Evolutionary conservation across 805 yeast species (phyloP).

Genomic region (Suhomyces emberorum): DNA sequence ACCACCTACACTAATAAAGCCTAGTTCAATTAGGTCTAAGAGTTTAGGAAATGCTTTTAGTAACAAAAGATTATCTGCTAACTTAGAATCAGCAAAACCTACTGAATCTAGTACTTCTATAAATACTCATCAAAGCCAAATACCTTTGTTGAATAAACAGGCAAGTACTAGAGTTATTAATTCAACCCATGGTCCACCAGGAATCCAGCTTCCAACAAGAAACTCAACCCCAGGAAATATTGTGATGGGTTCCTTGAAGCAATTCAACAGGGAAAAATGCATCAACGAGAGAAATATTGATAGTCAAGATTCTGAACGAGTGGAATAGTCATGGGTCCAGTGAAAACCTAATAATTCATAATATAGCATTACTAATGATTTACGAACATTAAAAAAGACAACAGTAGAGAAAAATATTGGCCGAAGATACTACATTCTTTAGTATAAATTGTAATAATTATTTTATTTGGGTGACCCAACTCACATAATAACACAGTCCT

Average conservation of each 20-base stretch:
- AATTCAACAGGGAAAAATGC: slow-evolving; percentile 7
- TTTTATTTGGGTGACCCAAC: no score
- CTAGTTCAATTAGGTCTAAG: not conserved
- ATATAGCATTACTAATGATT: no score
- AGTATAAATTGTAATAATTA: no score
- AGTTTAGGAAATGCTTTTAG: slow-evolving; percentile 13
- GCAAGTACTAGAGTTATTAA: slow-evolving; percentile 24
- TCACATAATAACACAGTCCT: slow-evolving; percentile 47
- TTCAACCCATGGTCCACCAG: not conserved
- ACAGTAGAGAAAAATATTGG: no score
- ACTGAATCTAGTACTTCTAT: not conserved
- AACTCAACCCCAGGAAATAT: slow-evolving; percentile 11
- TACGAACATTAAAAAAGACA: no score
- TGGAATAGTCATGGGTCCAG: no score
- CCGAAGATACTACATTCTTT: no score
- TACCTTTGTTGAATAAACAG: slow-evolving; percentile 33
- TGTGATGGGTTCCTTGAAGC: slow-evolving; percentile 12
- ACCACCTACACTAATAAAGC: not conserved
- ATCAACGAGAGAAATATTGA: slow-evolving; percentile 16
- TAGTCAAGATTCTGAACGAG: slow-evolving; percentile 24
- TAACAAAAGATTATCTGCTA: slow-evolving; percentile 16
- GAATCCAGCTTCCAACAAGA: not conserved
- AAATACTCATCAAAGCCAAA: slow-evolving; percentile 5
- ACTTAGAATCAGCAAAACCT: slow-evolving; percentile 8
- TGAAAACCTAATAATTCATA: no score